phyloP scores from a whole-genome alignment of 768 basidiomycete genomes.

The Boletus huronensis region DNA sequence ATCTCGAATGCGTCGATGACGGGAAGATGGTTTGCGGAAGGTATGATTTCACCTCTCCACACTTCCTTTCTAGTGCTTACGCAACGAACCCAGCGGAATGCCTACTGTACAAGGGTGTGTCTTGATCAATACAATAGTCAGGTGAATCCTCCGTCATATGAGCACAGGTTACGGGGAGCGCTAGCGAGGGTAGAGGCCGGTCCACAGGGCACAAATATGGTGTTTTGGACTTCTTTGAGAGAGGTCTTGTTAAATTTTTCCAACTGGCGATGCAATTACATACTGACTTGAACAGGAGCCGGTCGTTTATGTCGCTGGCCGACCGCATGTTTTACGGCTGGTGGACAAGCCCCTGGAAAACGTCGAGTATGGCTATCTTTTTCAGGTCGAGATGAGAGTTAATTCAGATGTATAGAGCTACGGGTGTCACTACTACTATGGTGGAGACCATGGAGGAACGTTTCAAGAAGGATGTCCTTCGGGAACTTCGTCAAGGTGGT shows the following conservation, averaged over 20 bases:
- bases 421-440: constrained; percentile 84
- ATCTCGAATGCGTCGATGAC: constrained; percentile 35
- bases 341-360: constrained; percentile 89
- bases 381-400: neutral
- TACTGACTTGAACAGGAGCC: constrained; percentile 60
- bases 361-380: constrained; percentile 64
- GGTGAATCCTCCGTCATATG: neutral
- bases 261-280: neutral
- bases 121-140: neutral
- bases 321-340: constrained; percentile 87
- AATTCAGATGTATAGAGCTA: constrained; percentile 54
- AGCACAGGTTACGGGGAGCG: constrained; percentile 66
- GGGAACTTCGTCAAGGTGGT: constrained; percentile 63
- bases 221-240: constrained; percentile 93
- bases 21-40: constrained; percentile 77
- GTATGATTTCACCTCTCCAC: constrained; percentile 34
- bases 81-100: constrained; percentile 68
- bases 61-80: constrained; percentile 7
- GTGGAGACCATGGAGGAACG: constrained; percentile 90
- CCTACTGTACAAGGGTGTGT: constrained; percentile 77
- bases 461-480: constrained; percentile 84
- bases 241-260: constrained; percentile 50
- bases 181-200: constrained; percentile 77
- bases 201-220: constrained; percentile 66
- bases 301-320: constrained; percentile 83